Evolutionary conservation across 1,139 yeast genomes (phyloP), one percentile per base, ranked within the genome.

Genomic region (Petasospora fabianii): DNA sequence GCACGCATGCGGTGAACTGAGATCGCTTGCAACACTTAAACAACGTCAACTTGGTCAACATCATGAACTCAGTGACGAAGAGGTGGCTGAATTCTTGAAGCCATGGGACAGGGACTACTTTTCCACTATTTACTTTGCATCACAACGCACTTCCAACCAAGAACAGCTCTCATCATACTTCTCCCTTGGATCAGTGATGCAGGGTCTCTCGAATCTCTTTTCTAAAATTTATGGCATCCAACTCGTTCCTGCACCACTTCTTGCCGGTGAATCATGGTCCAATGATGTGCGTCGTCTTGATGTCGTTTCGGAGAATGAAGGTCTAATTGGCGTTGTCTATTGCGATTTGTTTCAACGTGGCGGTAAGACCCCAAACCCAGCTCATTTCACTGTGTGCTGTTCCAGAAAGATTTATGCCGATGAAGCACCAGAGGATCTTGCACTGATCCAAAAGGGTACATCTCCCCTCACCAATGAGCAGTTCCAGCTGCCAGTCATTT

Each of bases 371-470:
- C 70, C 79, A 3, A 77, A 78, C 46, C 97, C 98, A 2, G 95
- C 98, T 0, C 99, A 92, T 64, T 94, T 87, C 62, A 92, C 98
- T 0, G 87, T 92, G n/a, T 90, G 94, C 42, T 92, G 98, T 56
- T 87, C 96, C 33, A 73, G 98, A 50, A 72, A 71, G 47, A 67
- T 84, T 2, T 82, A 78, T 50, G 71, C 80, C 4, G 73, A 72
- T 49, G 80, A 68, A 47, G 48, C 57, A 14, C 66, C 66, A 40
- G 73, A 50, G 17, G 66, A 57, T 38, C 43, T 48, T 46, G 50
- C 49, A 39, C 56, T 68, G 6, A 62, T 69, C 32, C 75, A 66
- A 47, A 59, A 66, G 8, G 66, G 68, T 3, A 44, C 54, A 18
- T 56, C 62, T 0, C 53, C 61, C 32, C 19, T 46, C 2, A 59